Base-by-base conservation (phyloP, 495 filamentous ascomycete genomes). In the Penicillium cataractarum region DNA sequence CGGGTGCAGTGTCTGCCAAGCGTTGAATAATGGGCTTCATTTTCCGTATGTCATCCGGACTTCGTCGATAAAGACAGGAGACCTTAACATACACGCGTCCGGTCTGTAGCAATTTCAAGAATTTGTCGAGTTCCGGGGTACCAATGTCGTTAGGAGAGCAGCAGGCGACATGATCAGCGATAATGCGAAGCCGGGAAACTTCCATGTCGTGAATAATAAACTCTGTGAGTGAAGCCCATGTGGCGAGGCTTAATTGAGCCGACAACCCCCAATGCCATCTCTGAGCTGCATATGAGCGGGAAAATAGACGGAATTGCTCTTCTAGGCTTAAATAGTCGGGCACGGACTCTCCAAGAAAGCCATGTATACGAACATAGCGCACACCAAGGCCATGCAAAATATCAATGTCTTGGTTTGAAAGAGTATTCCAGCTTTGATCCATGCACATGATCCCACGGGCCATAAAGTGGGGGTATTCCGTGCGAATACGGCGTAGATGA, bases 91-190 rank as follows among this genome's bases (percentile, higher is more conserved):
- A 19, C 21, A 66, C 2, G n/a, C 61, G 61, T 27, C 53, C 60
- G 4, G 57, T n/a, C 17, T 33, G 57, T 2, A 69, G 57, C 33
- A 69, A 6, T 6, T 53, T 8, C n/a, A 69, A 13, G 55, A 69
- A 60, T 1, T 37, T 32, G 35, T 60, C 55, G 6, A 66, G 46
- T 10, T 44, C 39, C 12, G 55, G 27, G 9, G 22, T 56, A 5
- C 42, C 61, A 33, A 64, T 55, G 58, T 65, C 61, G 0, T n/a
- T 9, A 0, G 64, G 61, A 0, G 55, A 39, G 13, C 53, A 39
- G 35, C 61, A 66, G 7, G 51, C 64, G 21, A 61, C 54, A 58
- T 70, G 67, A 52, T 70, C 67, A 1, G 59, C 62, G 13, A 70
- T 70, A 24, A 70, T 61, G 17, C 33, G 22, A 9, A 67, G 12